phyloP scores from a whole-genome alignment of 164 flowering plant species.

The Liquidambar formosana region DNA sequence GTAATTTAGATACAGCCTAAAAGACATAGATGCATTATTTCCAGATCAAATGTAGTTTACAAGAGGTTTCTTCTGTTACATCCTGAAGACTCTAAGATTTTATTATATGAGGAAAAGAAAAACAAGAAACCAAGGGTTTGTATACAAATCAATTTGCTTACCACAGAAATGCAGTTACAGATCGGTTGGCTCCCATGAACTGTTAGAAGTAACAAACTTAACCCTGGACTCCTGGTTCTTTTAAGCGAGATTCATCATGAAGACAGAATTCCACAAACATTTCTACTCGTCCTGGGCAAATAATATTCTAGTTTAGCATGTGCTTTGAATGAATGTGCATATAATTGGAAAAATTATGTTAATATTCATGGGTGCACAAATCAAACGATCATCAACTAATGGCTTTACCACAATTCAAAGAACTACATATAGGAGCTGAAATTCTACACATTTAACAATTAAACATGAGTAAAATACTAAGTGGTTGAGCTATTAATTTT shows the following conservation, averaged over 20 bases:
- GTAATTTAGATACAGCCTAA: not conserved
- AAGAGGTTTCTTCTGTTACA: not conserved
- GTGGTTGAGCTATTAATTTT: not conserved
- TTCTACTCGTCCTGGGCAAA: constrained; percentile 3
- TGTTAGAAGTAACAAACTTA: not conserved
- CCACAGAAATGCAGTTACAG: not conserved
- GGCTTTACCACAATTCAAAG: not conserved
- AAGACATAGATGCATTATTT: not conserved
- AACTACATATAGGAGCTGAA: too few species aligned
- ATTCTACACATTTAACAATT: too few species aligned
- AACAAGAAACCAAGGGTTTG: not conserved
- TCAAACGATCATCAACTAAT: not conserved
- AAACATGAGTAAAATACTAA: too few species aligned
- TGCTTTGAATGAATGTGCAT: too few species aligned
- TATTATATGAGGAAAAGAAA: not conserved
- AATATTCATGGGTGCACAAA: not conserved
- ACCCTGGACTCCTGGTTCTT: not conserved
- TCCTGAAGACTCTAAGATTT: not conserved
- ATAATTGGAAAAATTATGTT: not conserved
- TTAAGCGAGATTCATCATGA: not conserved
- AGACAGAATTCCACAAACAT: not conserved
- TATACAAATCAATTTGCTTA: not conserved
- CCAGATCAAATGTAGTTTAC: not conserved
- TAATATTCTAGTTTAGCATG: not conserved
- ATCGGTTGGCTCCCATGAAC: not conserved